Evolutionary conservation across 495 filamentous ascomycete species (phyloP).

Genomic region (Pseudoneurospora amorphoporcata): DNA sequence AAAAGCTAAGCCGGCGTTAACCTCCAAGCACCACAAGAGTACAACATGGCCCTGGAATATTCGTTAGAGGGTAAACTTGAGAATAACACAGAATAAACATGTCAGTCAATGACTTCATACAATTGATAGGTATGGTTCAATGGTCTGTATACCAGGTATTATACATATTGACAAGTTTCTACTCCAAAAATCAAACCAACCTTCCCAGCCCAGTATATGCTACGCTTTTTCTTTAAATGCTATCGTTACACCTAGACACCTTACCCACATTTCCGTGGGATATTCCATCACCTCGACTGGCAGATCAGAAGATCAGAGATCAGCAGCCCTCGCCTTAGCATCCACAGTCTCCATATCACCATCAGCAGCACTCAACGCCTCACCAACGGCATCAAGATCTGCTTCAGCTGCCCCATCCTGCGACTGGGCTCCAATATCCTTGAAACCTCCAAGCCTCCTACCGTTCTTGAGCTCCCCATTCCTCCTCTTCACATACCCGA

Average conservation of each 20-base stretch:
- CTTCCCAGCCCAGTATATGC: not conserved
- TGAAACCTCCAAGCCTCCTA: not conserved
- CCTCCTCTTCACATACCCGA: slow-evolving; percentile 35
- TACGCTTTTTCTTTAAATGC: not conserved
- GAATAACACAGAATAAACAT: too few species aligned
- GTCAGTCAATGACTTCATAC: not conserved
- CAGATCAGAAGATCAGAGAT: slow-evolving; percentile 10
- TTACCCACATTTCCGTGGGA: not conserved
- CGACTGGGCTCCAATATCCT: not conserved
- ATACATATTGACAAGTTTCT: not conserved
- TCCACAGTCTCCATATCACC: slow-evolving; percentile 29
- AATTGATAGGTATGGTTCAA: not conserved
- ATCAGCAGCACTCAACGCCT: slow-evolving; percentile 19
- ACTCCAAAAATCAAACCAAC: not conserved
- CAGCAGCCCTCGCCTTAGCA: slow-evolving; percentile 26
- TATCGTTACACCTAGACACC: not conserved
- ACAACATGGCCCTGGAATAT: not conserved
- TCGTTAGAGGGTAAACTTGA: too few species aligned
- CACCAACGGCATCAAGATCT: slow-evolving; percentile 4
- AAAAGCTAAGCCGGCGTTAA: not conserved
- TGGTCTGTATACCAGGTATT: not conserved
- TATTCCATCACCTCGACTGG: not conserved
- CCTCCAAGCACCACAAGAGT: not conserved
- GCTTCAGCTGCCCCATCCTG: not conserved
- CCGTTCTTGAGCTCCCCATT: not conserved